phyloP scores from a whole-genome alignment of 306 rosid genomes.

The Sphenostylis stenocarpa region DNA sequence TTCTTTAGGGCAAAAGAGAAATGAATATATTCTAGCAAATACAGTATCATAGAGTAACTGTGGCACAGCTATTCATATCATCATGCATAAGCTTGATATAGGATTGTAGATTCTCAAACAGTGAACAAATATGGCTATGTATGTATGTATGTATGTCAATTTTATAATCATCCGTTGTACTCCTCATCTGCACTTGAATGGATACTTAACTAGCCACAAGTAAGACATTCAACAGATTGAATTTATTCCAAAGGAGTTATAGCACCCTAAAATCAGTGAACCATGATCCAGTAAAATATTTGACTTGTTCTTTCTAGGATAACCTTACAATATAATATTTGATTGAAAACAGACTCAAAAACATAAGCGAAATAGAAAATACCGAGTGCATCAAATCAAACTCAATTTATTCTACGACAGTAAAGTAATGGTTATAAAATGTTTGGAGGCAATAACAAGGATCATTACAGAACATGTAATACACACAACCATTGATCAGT shows the following conservation, averaged over 20 bases:
- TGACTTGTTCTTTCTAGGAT: neutral
- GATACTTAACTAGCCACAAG: neutral
- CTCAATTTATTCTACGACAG: neutral
- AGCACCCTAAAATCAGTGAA: neutral
- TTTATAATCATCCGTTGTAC: neutral
- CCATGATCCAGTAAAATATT: slow-evolving; percentile 6
- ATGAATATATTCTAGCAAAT: slow-evolving; percentile 28
- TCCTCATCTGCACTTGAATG: slow-evolving; percentile 4
- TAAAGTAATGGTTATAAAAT: neutral
- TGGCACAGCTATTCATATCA: neutral
- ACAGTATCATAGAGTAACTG: slow-evolving; percentile 4
- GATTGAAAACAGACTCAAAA: neutral
- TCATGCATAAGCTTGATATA: neutral
- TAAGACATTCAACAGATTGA: neutral
- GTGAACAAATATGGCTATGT: neutral
- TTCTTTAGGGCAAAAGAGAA: slow-evolving; percentile 3
- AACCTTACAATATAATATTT: neutral
- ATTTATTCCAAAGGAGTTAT: neutral
- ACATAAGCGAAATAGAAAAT: neutral
- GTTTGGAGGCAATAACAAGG: neutral
- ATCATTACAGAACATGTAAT: neutral
- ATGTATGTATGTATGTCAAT: neutral
- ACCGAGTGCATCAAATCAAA: neutral
- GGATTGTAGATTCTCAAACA: neutral
- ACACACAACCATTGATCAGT: neutral